Evolutionary conservation across 2,329 filamentous ascomycete genomes (phyloP).

Genomic region (Trichoderma afroharzianum): DNA sequence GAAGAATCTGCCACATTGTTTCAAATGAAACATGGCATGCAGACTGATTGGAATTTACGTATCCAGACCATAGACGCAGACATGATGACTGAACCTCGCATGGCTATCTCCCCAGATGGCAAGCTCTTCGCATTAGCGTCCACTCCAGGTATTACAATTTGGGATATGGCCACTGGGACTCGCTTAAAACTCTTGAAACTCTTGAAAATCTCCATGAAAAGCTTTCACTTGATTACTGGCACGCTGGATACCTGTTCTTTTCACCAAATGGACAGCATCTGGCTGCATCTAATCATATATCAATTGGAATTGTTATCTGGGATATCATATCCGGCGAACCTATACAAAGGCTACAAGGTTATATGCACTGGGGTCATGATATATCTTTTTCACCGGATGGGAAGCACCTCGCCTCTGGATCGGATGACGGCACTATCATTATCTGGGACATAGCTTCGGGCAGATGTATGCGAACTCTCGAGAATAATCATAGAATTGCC

Average conservation of each 20-base stretch:
- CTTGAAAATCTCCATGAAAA: neutral
- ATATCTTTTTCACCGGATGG: neutral
- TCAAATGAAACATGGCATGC: neutral
- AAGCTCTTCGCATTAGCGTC: neutral
- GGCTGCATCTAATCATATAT: rapidly evolving
- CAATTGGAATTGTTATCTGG: neutral
- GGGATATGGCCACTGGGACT: neutral
- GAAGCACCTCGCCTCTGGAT: neutral
- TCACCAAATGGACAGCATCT: neutral
- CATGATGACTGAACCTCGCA: too few species aligned
- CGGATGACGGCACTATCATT: too few species aligned
- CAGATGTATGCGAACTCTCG: neutral
- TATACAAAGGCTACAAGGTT: neutral
- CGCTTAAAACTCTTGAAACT: neutral
- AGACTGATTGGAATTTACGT: neutral
- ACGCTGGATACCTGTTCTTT: neutral
- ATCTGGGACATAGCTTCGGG: neutral
- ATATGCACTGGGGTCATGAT: neutral
- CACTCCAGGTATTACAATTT: rapidly evolving
- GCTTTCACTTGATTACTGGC: rapidly evolving
- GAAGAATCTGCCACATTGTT: neutral
- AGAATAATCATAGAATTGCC: neutral
- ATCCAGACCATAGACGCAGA: neutral
- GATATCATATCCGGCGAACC: neutral
- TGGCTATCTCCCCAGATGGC: neutral